Conservation (phyloP, 2,329 filamentous ascomycete species). For the Tolypocladium ovalisporum region DNA sequence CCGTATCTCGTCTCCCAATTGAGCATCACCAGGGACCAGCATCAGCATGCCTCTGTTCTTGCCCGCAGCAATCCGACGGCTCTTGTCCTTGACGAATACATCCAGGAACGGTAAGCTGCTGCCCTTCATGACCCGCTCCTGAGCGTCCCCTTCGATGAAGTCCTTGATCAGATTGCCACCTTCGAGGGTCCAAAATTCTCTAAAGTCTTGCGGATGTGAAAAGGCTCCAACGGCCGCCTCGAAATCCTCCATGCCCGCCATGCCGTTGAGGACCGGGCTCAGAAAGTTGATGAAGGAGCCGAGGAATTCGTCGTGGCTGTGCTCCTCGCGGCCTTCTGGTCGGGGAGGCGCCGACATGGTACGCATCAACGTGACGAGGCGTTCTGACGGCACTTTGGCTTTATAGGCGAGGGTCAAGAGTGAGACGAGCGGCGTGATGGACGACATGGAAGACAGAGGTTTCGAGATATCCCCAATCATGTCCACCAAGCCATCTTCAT, state of each 20-base stretch:
- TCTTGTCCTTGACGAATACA: constrained; percentile 13
- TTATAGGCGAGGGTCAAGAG: constrained; percentile 22
- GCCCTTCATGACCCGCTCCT: constrained; percentile 11
- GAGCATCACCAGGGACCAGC: constrained; percentile 14
- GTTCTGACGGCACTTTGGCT: constrained; percentile 15
- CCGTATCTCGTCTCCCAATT: constrained; percentile 16
- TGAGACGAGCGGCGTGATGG: constrained; percentile 19
- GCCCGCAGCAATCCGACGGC: constrained; percentile 14
- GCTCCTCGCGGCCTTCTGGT: background rate
- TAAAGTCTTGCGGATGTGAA: constrained; percentile 19
- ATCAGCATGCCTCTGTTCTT: constrained; percentile 14
- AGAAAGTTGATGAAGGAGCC: constrained; percentile 19
- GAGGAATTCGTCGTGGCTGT: constrained; percentile 15
- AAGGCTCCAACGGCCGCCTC: constrained; percentile 19
- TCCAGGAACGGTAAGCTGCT: constrained; percentile 15
- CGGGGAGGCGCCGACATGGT: constrained; percentile 12
- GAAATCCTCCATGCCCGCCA: constrained; percentile 21
- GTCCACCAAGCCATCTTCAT: constrained; percentile 14
- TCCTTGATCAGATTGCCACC: constrained; percentile 21
- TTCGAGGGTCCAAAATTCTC: constrained; percentile 23
- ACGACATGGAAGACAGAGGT: constrained; percentile 17
- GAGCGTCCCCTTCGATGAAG: constrained; percentile 13
- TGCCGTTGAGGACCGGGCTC: constrained; percentile 21
- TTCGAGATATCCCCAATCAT: constrained; percentile 18
- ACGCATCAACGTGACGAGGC: constrained; percentile 22